Conservation (phyloP, 108 stramenopile species). For the Parietichytrium sp. region DNA sequence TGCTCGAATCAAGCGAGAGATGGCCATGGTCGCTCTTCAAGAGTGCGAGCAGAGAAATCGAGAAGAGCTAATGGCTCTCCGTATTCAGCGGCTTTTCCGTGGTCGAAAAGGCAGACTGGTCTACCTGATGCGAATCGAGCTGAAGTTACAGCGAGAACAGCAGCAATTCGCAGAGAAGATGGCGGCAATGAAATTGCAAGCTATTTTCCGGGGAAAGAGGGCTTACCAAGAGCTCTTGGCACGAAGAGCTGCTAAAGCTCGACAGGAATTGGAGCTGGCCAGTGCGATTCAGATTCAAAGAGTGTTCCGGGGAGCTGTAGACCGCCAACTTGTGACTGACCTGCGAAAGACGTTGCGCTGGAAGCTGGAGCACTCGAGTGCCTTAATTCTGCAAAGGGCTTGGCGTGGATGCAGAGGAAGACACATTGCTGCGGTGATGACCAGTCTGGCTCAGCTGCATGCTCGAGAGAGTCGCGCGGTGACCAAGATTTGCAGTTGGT, state of each 20-base stretch:
- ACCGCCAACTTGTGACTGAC: background rate
- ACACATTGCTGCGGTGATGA: conserved; percentile 9
- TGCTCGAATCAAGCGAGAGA: conserved; percentile 12
- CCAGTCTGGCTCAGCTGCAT: background rate
- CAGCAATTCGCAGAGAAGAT: background rate
- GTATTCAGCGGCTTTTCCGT: conserved; percentile 1
- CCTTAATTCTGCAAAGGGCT: background rate
- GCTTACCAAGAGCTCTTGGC: conserved; percentile 6
- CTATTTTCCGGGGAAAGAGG: background rate
- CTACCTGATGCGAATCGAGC: conserved; percentile 9
- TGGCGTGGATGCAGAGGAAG: conserved; percentile 32
- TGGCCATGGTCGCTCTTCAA: background rate
- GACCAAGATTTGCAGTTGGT: background rate
- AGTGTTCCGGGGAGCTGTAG: conserved; percentile 25
- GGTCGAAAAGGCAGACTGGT: background rate
- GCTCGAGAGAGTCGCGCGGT: background rate
- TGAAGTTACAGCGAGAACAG: background rate
- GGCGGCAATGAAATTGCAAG: conserved; percentile 25
- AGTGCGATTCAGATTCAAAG: background rate
- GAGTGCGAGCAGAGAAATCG: background rate
- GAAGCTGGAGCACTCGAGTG: background rate
- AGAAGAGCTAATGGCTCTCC: conserved; percentile 10
- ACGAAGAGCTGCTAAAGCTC: background rate
- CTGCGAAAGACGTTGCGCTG: background rate
- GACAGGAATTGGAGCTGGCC: background rate